These are phyloP conservation scores for Mrakia hoshinonis DNA, from an alignment of 768 basidiomycete species.

Conservation along the genomic window DNA sequence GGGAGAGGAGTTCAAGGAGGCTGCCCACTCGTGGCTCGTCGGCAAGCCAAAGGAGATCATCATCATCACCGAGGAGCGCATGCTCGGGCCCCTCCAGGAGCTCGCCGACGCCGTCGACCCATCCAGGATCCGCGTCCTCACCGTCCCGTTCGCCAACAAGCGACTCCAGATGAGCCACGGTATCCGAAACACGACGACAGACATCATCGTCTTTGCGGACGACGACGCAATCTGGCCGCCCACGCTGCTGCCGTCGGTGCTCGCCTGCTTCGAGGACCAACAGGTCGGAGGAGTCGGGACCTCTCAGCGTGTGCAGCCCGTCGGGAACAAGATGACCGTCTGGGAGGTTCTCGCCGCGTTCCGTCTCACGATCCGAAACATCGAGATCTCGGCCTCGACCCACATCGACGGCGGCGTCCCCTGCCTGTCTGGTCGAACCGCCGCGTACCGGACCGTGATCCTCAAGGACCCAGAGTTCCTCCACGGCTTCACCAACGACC, in stretches of 20 bases:
- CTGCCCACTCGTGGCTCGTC: constrained; percentile 82
- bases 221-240: constrained; percentile 95
- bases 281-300: constrained; percentile 87
- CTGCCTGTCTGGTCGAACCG: constrained; percentile 85
- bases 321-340: constrained; percentile 70
- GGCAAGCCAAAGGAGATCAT: constrained; percentile 79
- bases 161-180: constrained; percentile 89
- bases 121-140: constrained; percentile 66
- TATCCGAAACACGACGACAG: constrained; percentile 79
- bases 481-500: constrained; percentile 87
- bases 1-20: constrained; percentile 89
- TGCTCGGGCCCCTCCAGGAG: constrained; percentile 78
- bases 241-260: constrained; percentile 74
- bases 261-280: constrained; percentile 91
- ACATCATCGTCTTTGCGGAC: constrained; percentile 89
- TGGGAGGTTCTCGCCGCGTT: constrained; percentile 95
- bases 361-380: constrained; percentile 83
- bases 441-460: constrained; percentile 86
- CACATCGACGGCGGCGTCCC: constrained; percentile 90
- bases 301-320: constrained; percentile 74
- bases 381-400: constrained; percentile 78
- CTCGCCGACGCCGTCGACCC: constrained; percentile 83
- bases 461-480: constrained; percentile 90
- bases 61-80: constrained; percentile 75
- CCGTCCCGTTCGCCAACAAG: constrained; percentile 88